Evolutionary conservation across 2,329 filamentous ascomycete genomes (phyloP), one percentile per base, ranked within the genome.

Genomic region (Incumbomyces lentus): DNA sequence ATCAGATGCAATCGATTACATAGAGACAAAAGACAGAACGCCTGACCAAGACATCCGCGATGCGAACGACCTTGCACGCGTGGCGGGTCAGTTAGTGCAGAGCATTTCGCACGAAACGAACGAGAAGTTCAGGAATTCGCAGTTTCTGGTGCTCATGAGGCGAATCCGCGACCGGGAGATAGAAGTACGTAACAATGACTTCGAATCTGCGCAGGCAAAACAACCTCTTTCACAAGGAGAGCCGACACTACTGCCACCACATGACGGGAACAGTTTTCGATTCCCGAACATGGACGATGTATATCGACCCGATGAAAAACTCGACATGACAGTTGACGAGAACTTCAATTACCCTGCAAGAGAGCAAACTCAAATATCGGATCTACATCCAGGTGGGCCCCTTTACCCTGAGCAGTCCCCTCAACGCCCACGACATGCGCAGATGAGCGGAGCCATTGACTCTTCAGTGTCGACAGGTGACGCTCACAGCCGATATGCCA

Each of bases 101-200:
- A 80, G 78, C 32, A 76, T 93, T 11, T 72, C 76, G 16, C 70
- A 81, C 55, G 81, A 90, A 55, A 74, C 78, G 48, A 81, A 75
- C 46, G 68, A 79, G 39, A 90, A 90, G 59, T 92, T 92, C 63
- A 78, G 80, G 56, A 78, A 88, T 59, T 89, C 84, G 54, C 77
- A 77, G 49, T 93, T 93, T 59, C 66, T 90, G 1, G 72, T 75
- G 3, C 68, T 93, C 38, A 92, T 93, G 86, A 77, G 83, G 22
- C 75, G 78, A 49, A 76, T 92, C 46, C 75, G 82, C 43, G 79
- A 86, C 59, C 72, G 75, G 46, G 81, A 92, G 65, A 78, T 88
- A 12, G 75, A 75, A 40, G 79, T 92, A 32, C 74, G 85, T 53
- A 84, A 81, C 34, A 81, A 86, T 60, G 76, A 78, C 56, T 71